phyloP scores from a whole-genome alignment of 2,329 filamentous ascomycete species.

The Penicillium sp. region DNA sequence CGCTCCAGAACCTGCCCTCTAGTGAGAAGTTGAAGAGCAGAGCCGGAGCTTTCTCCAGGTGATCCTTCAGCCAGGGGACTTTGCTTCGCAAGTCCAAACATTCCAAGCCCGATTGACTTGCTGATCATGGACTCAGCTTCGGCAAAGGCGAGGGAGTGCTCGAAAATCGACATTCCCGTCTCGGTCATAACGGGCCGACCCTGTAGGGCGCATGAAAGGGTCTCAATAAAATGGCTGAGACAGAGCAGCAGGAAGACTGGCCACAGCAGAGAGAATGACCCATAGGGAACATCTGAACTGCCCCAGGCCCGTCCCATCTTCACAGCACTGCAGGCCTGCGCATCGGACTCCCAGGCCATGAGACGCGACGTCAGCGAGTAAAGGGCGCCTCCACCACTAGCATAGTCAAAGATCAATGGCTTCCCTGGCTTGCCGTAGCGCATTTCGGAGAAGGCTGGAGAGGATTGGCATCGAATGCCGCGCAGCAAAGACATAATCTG shows the following conservation, averaged over 20 bases:
- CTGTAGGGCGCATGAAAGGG: conserved; percentile 84
- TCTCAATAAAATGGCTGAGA: conserved; percentile 86
- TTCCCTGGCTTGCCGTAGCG: conserved; percentile 73
- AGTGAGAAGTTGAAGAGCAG: conserved; percentile 47
- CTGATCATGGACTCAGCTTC: conserved; percentile 90
- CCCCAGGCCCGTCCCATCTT: conserved; percentile 69
- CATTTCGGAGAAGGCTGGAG: conserved; percentile 70
- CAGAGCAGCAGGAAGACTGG: conserved; percentile 60
- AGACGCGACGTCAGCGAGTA: conserved; percentile 74
- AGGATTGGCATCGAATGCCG: conserved; percentile 91
- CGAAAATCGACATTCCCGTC: conserved; percentile 94
- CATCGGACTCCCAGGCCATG: conserved; percentile 75
- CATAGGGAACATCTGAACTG: conserved; percentile 64
- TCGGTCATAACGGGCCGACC: conserved; percentile 80
- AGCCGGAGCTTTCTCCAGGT: conserved; percentile 40
- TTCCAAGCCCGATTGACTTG: conserved; percentile 75
- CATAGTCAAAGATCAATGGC: conserved; percentile 71
- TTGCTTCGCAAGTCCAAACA: conserved; percentile 61
- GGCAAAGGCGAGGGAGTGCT: conserved; percentile 93
- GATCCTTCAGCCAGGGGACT: conserved; percentile 53
- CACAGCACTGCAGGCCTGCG: conserved; percentile 74
- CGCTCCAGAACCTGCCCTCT: conserved; percentile 70
- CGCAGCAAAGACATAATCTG: conserved; percentile 76
- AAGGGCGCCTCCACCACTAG: conserved; percentile 71
- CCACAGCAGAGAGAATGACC: conserved; percentile 74